Base-by-base conservation (phyloP, 2,329 filamentous ascomycete genomes). In the Trichoderma sp. region DNA sequence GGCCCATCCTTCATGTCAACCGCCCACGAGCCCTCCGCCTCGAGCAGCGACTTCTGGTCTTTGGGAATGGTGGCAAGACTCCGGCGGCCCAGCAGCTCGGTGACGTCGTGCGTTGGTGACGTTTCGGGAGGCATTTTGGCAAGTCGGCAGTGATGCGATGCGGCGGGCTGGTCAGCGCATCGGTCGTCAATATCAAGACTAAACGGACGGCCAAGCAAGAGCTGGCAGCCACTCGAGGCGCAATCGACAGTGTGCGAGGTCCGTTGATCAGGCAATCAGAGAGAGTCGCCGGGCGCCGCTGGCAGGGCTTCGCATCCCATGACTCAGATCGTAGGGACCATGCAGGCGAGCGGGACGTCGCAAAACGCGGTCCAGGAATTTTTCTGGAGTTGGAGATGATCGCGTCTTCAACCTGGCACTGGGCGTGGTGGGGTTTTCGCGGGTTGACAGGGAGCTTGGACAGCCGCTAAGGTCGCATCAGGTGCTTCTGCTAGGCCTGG, bases 11-110 rank as follows among this genome's bases (percentile, higher is more conserved):
- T 75, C 6, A 75, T 60, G 47, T 75, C 72, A 4, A 76, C 71
- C 4, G 76, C 76, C 83, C 83, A 84, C 1, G 82, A 77, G 63
- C 78, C 75, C 4, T 75, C 61, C 0, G 72, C 68, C 2, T 79
- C 76, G 1, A 85, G 74, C 2, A 84, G 73, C 4, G 66, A 64
- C 31, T 75, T 75, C 71, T 85, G 84, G 52, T 82, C 78, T 19
- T 74, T 76, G 0, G 82, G 80, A 7, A 84, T 76, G 29, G 68
- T 76, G 21, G 77, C 70, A 24, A 78, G 71, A 14, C 71, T 76
- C 7, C 75, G 76, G 13, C 74, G 76, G 56, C 72, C 56, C 53
- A 80, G 71, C 43, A 77, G 70, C 40, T 73, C 71, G 43, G 68
- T 47, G 31, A 78, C 49, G 57, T 73, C 73, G 64, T 73, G 73